phyloP scores from a whole-genome alignment of 2,329 filamentous ascomycete species.

The Cordyceps militaris region DNA sequence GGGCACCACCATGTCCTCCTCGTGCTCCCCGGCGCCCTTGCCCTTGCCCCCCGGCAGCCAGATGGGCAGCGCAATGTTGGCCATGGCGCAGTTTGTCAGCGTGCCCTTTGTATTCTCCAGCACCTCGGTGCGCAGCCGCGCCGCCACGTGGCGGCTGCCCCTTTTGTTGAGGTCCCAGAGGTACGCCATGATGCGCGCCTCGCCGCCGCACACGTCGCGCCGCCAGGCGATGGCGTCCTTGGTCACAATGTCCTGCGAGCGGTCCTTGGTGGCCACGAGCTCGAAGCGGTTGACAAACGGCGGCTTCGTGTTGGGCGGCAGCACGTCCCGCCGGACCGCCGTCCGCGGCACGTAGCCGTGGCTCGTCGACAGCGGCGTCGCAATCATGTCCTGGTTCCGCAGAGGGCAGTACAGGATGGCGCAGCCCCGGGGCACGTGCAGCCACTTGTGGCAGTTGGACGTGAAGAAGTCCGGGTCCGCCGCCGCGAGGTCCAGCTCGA shows the following conservation, averaged over 20 bases:
- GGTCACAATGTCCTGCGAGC: conserved; percentile 63
- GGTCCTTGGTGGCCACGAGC: conserved; percentile 70
- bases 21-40: conserved; percentile 21
- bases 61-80: conserved; percentile 68
- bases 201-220: conserved; percentile 61
- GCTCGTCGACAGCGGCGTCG: conserved; percentile 69
- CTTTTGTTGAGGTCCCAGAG: conserved; percentile 53
- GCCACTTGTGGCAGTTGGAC: conserved; percentile 88
- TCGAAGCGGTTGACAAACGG: conserved; percentile 65
- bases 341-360: conserved; percentile 60
- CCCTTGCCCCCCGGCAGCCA: conserved; percentile 23
- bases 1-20: conserved; percentile 24
- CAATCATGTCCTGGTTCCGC: conserved; percentile 69
- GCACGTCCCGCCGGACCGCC: conserved; percentile 28
- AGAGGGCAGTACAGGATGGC: conserved; percentile 73
- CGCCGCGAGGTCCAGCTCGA: conserved; percentile 58
- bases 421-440: conserved; percentile 67
- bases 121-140: conserved; percentile 60
- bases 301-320: conserved; percentile 42
- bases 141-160: conserved; percentile 55
- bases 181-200: conserved; percentile 61
- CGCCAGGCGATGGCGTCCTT: conserved; percentile 67
- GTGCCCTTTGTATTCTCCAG: conserved; percentile 59
- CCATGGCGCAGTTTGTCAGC: conserved; percentile 60
- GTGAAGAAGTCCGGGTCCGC: conserved; percentile 81